phyloP scores from a whole-genome alignment of 257 asterid species.

The Solanum gandarillasii region DNA sequence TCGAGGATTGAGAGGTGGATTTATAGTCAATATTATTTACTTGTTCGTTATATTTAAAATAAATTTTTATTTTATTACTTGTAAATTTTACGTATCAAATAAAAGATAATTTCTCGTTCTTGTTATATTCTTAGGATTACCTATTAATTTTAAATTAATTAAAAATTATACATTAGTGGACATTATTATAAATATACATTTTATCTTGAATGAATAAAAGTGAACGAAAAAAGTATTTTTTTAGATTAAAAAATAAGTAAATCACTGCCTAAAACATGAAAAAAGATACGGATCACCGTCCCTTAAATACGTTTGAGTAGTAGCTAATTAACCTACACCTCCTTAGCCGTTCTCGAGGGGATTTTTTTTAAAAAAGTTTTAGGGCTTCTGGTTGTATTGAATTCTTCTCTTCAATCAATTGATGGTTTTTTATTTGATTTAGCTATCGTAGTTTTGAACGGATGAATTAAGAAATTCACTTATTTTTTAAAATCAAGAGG shows the following conservation, averaged over 20 bases:
- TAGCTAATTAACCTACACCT: not conserved
- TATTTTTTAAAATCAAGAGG: not conserved
- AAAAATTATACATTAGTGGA: not conserved
- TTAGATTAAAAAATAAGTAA: not conserved
- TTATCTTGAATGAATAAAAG: too few species aligned
- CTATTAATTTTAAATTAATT: not conserved
- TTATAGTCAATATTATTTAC: too few species aligned
- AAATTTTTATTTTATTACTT: not conserved
- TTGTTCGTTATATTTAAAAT: too few species aligned
- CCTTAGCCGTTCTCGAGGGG: too few species aligned
- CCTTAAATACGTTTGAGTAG: not conserved
- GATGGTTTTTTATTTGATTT: too few species aligned
- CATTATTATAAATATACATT: too few species aligned
- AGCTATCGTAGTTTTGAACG: not conserved
- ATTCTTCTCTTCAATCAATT: not conserved
- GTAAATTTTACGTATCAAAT: not conserved
- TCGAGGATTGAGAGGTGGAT: not conserved
- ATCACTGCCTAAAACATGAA: not conserved
- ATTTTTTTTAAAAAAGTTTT: too few species aligned
- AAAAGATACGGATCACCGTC: not conserved
- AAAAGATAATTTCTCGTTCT: not conserved
- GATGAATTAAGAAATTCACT: not conserved
- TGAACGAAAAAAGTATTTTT: not conserved
- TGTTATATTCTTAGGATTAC: not conserved
- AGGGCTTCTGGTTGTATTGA: not conserved